phyloP scores from a whole-genome alignment of 2,329 filamentous ascomycete species.

The Trichoderma sp. region DNA sequence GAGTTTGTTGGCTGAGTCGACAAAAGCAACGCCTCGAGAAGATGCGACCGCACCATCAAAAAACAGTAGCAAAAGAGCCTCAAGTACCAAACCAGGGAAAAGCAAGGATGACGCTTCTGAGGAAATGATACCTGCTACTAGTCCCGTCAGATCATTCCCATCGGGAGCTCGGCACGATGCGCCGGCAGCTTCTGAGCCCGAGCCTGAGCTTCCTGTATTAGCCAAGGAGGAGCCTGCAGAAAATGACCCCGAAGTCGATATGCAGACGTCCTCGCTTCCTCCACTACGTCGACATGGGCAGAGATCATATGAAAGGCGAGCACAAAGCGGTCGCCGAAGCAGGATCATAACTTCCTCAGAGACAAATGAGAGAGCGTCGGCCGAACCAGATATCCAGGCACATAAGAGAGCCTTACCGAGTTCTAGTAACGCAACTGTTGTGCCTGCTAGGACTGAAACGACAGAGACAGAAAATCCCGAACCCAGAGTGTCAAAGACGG shows the following conservation, averaged over 20 bases:
- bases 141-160: conserved; percentile 38
- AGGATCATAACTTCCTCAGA: conserved; percentile 7
- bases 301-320: conserved; percentile 8
- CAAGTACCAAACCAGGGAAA: conserved; percentile 21
- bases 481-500: not conserved
- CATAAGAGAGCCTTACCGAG: not conserved
- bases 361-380: conserved; percentile 8
- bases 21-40: conserved; percentile 38
- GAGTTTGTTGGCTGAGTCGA: conserved; percentile 33
- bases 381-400: not conserved
- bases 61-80: conserved; percentile 21
- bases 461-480: not conserved
- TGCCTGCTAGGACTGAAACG: not conserved
- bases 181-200: conserved; percentile 35
- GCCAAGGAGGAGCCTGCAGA: conserved; percentile 29
- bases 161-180: conserved; percentile 29
- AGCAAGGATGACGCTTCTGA: conserved; percentile 33
- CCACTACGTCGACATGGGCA: conserved; percentile 16
- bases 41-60: conserved; percentile 24
- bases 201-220: conserved; percentile 41
- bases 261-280: conserved; percentile 5
- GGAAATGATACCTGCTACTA: conserved; percentile 45
- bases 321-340: conserved; percentile 6
- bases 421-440: not conserved
- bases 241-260: conserved; percentile 26